These are phyloP conservation scores for Hymenoscyphus scutula DNA, from an alignment of 2,329 filamentous ascomycete genomes.

Conservation along the genomic window DNA sequence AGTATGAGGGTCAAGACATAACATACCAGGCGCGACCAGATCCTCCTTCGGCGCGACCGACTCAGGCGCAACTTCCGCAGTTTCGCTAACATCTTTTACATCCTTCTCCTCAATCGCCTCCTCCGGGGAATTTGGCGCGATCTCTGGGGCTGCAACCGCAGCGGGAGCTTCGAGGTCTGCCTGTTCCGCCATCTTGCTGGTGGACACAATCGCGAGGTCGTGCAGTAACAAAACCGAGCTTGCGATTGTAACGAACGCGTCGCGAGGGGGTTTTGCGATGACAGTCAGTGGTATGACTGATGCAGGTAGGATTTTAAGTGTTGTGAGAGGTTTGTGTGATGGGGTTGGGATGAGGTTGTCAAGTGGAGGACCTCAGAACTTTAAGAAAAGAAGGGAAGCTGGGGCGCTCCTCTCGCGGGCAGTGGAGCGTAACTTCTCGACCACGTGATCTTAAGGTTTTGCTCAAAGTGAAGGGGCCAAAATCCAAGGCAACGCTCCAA, in stretches of 20 bases:
- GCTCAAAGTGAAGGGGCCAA: too few species aligned
- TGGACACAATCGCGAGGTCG: conserved; percentile 21
- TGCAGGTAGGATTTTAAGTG: conserved; percentile 13
- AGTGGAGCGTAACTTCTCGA: too few species aligned
- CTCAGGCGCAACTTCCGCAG: conserved; percentile 23
- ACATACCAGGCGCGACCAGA: conserved; percentile 25
- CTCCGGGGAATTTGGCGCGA: conserved; percentile 9
- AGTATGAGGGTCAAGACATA: not conserved
- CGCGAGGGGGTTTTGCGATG: not conserved
- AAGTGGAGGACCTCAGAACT: not conserved
- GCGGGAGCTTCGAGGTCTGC: conserved; percentile 16
- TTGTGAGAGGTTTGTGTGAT: conserved; percentile 16
- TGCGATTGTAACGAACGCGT: conserved; percentile 13
- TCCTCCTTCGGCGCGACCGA: conserved; percentile 30
- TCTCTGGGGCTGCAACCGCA: conserved; percentile 21
- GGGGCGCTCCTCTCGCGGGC: too few species aligned
- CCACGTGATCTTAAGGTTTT: too few species aligned
- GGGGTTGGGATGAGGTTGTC: conserved; percentile 16
- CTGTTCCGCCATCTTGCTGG: conserved; percentile 31
- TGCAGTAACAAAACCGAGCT: conserved; percentile 7
- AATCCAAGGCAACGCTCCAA: not conserved
- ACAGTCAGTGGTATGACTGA: not conserved
- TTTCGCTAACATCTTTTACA: conserved; percentile 19
- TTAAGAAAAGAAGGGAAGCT: not conserved
- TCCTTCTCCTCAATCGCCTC: conserved; percentile 14